These are phyloP conservation scores for Geosmithia morbida DNA, from an alignment of 2,329 filamentous ascomycete genomes.

Conservation along the genomic window DNA sequence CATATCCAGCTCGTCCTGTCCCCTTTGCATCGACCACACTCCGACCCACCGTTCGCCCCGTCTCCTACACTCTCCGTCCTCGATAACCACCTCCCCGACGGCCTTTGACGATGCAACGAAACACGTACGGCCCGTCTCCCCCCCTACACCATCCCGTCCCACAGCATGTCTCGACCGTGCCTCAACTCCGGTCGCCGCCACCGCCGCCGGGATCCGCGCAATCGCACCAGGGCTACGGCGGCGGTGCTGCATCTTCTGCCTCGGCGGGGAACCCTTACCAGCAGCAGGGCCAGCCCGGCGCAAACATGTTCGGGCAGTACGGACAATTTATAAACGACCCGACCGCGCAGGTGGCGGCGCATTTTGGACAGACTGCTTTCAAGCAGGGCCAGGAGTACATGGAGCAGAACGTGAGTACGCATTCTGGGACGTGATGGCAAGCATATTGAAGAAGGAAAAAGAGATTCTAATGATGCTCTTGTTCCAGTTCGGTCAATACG, in stretches of 20 bases:
- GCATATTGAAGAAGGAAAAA: too few relatives aligned
- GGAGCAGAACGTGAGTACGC: constrained; percentile 64
- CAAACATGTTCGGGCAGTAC: constrained; percentile 55
- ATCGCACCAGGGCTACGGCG: constrained; percentile 48
- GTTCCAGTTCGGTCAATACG: constrained; percentile 48
- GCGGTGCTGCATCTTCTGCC: constrained; percentile 11
- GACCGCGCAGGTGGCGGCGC: constrained; percentile 85
- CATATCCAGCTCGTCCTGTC: constrained; percentile 3
- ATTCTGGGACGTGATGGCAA: not conserved
- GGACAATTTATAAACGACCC: constrained; percentile 93
- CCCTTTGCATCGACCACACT: not conserved
- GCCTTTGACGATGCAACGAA: constrained; percentile 80
- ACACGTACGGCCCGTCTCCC: constrained; percentile 74
- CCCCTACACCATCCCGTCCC: constrained; percentile 94
- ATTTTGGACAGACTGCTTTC: constrained; percentile 85
- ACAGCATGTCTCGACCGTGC: constrained; percentile 95
- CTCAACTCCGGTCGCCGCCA: constrained; percentile 87
- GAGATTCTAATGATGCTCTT: not conserved
- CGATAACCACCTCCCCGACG: too few relatives aligned
- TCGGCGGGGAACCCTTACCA: constrained; percentile 48
- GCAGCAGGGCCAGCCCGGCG: constrained; percentile 24
- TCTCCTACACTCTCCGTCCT: not conserved
- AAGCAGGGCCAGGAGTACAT: constrained; percentile 87
- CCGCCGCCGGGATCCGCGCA: constrained; percentile 61
- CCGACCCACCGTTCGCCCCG: too few relatives aligned